Percentiles rank a stretch among this genome's conserved stretches.
Conservation (phyloP, 1,284 basidiomycete genomes). For the Puccinia coronata region DNA sequence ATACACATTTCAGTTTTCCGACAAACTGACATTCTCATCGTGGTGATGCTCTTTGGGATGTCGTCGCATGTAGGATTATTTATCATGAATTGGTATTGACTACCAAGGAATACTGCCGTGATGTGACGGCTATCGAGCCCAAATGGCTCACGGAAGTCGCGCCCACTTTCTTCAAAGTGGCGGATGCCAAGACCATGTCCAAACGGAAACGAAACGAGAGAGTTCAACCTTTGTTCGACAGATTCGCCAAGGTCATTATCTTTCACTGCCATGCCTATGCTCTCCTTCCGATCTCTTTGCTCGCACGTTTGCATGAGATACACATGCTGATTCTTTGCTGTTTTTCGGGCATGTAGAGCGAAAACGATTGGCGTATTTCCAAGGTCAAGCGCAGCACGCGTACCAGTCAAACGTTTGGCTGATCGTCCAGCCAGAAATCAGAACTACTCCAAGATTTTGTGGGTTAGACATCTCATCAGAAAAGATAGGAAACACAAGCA, state of each 20-base stretch:
- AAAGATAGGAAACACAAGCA: too few species aligned
- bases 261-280: background rate
- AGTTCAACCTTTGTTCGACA: conserved; percentile 88
- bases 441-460: background rate
- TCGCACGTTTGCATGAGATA: background rate
- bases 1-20: background rate
- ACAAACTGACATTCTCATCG: background rate
- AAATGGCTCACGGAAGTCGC: conserved; percentile 99
- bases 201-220: conserved; percentile 97
- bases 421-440: background rate
- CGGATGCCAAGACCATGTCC: conserved; percentile 92
- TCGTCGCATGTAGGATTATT: conserved; percentile 60
- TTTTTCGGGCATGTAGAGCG: conserved; percentile 64
- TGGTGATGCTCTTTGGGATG: background rate
- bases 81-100: conserved; percentile 76
- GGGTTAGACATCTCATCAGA: too few species aligned
- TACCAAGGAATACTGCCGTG: conserved; percentile 85
- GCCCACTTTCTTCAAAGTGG: conserved; percentile 95
- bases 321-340: too few species aligned
- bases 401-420: conserved; percentile 63
- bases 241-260: conserved; percentile 57
- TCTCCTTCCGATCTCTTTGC: background rate
- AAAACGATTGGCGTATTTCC: conserved; percentile 84
- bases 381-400: conserved; percentile 83
- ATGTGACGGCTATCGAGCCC: conserved; percentile 92